Base-by-base conservation (phyloP, 2,329 filamentous ascomycete species). In the Ceratocystis diversiconidia region DNA sequence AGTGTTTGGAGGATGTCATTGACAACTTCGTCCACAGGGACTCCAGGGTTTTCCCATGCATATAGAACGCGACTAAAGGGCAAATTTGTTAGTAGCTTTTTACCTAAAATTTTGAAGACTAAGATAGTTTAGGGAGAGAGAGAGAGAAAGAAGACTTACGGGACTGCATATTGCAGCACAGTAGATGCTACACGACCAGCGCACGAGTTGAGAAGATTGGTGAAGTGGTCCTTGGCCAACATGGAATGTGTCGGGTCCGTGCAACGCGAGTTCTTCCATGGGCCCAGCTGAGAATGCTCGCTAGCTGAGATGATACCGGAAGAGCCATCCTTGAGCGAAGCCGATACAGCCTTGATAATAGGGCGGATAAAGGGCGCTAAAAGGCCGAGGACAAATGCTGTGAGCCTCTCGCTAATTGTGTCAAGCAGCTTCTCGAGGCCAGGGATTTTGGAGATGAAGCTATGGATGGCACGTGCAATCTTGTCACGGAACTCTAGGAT, bases 401-500 rank as follows among this genome's bases (percentile, higher is more conserved):
- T 96, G 50, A 99, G 79, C 1, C 89, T 92, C 77, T 99, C 94
- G 65, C 88, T 90, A 71, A 99, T 95, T 71, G 90, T 92, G 69
- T 97, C 92, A 25, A 97, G 85, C n/a, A 96, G 79, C 68, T 86
- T 81, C 75, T 96, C 90, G 3, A 99, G 80, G 0, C 92, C 92
- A 0, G 94, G 94, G 48, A 99, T 88, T 78, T 95, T 96, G 71
- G 91, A 85, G 70, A 97, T 90, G 63, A 91, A 87, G 48, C 85
- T 83, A 72, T 85, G 90, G 74, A 99, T 91, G 50, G 86, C 83
- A 70, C 90, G 90, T 62, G 96, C 92, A 65, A 99, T 91, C 72
- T 88, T 94, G 78, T 99, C 94, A 67, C 92, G 84, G 79, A 97
- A 99, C 68, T 89, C 83, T 0, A 99, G 82, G 68, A 99, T 96